phyloP scores from a whole-genome alignment of 2,329 filamentous ascomycete genomes.

The Venturia effusa region DNA sequence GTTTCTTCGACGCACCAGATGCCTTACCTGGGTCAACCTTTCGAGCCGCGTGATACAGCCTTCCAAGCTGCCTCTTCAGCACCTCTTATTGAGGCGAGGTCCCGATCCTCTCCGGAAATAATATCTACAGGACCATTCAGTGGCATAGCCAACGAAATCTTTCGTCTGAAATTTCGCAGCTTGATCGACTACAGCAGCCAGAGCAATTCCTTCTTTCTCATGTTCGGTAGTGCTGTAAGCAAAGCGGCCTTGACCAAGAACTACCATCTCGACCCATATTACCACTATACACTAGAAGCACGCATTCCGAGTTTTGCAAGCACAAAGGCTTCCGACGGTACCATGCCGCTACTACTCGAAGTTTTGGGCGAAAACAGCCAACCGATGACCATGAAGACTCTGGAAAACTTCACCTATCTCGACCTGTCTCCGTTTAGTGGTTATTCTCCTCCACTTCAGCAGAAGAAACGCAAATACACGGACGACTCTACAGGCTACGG shows the following conservation, averaged over 20 bases:
- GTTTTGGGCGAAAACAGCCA: conserved; percentile 48
- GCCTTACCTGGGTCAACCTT: conserved; percentile 32
- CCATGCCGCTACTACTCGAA: conserved; percentile 48
- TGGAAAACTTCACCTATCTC: conserved; percentile 53
- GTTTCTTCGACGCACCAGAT: conserved; percentile 32
- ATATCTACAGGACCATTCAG: conserved; percentile 58
- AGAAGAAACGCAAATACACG: conserved; percentile 47
- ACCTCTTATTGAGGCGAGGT: conserved; percentile 53
- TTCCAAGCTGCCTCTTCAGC: conserved; percentile 47
- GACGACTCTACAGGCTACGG: conserved; percentile 36
- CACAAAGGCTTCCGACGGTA: conserved; percentile 44
- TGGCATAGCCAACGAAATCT: conserved; percentile 46
- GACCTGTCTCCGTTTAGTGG: conserved; percentile 29
- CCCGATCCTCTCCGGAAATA: conserved; percentile 50
- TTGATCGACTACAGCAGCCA: conserved; percentile 2
- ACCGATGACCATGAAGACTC: conserved; percentile 39
- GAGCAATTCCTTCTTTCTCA: conserved; percentile 44
- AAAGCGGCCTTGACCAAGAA: conserved; percentile 54
- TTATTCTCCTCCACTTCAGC: conserved; percentile 26
- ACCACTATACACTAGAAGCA: conserved; percentile 60
- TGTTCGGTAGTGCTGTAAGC: conserved; percentile 70
- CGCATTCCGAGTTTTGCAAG: conserved; percentile 57
- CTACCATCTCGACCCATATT: conserved; percentile 46
- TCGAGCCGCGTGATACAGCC: conserved; percentile 31
- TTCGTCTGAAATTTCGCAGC: conserved; percentile 3